A percentile compares a stretch with the other conserved stretches of the same genome.
Evolutionary conservation across 2,329 filamentous ascomycete species (phyloP).

Genomic region (Leptographium radiaticola): DNA sequence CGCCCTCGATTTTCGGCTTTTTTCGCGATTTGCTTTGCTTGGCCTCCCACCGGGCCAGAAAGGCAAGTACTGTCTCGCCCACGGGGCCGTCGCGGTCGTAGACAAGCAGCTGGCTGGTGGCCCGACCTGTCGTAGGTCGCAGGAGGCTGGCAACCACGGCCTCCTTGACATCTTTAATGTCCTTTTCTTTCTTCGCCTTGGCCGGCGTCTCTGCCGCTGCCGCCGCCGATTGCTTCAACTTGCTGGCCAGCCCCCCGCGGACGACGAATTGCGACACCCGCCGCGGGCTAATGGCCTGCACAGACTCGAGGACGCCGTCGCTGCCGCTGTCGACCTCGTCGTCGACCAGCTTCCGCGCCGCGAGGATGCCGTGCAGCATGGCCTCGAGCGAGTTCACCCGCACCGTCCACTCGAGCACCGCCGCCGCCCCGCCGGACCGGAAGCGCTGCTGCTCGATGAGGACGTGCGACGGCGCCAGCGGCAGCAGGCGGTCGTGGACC

Average conservation of each 20-base stretch:
- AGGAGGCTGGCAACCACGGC: constrained; percentile 8
- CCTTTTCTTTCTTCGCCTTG: constrained; percentile 11
- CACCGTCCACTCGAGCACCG: constrained; percentile 71
- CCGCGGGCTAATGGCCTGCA: constrained; percentile 37
- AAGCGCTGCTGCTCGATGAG: constrained; percentile 53
- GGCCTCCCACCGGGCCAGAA: constrained; percentile 7
- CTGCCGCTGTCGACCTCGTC: constrained; percentile 13
- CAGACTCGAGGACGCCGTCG: constrained; percentile 8
- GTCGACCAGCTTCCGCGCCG: constrained; percentile 35
- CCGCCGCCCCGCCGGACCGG: constrained; percentile 48
- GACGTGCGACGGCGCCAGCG: constrained; percentile 49
- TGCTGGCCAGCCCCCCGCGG: constrained; percentile 10
- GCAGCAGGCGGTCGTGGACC: constrained; percentile 24
- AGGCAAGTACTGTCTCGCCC: constrained; percentile 7
- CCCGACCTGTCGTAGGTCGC: neutral
- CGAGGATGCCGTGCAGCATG: constrained; percentile 62
- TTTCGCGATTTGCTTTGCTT: constrained; percentile 2
- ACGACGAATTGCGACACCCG: constrained; percentile 40
- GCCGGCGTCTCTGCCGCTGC: neutral
- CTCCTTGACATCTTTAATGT: constrained; percentile 15
- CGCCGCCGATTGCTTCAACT: too few species aligned
- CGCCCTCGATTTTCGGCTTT: neutral
- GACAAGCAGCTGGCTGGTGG: neutral
- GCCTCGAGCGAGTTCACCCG: constrained; percentile 71
- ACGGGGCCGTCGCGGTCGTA: neutral